These are phyloP conservation scores for Synchytrium microbalum DNA, from an alignment of 371 early-diverging fungal species.

Conservation along the genomic window DNA sequence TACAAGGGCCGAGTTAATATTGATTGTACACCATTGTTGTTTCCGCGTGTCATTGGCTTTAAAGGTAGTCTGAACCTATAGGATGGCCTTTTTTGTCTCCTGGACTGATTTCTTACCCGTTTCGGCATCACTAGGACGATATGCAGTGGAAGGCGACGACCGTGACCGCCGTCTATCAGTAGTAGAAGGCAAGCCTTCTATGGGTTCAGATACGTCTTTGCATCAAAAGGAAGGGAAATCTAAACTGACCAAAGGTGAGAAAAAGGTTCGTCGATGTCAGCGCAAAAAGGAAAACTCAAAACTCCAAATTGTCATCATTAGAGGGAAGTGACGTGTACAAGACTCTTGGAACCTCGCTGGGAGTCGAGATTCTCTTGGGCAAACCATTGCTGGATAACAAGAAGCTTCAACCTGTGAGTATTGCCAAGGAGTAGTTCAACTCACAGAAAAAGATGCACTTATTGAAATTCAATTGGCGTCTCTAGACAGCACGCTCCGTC, in stretches of 20 bases:
- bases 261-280: too few relatives aligned
- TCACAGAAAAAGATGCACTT: not conserved
- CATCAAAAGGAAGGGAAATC: not conserved
- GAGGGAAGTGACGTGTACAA: slow-evolving; percentile 18
- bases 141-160: not conserved
- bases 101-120: not conserved
- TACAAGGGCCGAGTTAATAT: slow-evolving; percentile 29
- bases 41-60: slow-evolving; percentile 37
- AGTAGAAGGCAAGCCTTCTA: not conserved
- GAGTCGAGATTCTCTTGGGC: slow-evolving; percentile 30
- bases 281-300: too few relatives aligned
- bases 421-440: not conserved
- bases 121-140: not conserved
- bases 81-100: not conserved
- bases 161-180: not conserved
- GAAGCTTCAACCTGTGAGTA: slow-evolving; percentile 38
- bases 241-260: not conserved
- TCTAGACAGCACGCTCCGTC: not conserved
- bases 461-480: too few relatives aligned
- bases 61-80: slow-evolving; percentile 17
- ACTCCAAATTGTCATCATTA: too few relatives aligned
- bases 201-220: slow-evolving; percentile 3
- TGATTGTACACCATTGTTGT: slow-evolving; percentile 30
- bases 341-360: slow-evolving; percentile 26
- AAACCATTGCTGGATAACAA: slow-evolving; percentile 42